A percentile compares a stretch with the other conserved stretches of the same genome.
These are phyloP conservation scores for Suillus paluster DNA, from an alignment of 768 basidiomycete species.

Conservation along the genomic window DNA sequence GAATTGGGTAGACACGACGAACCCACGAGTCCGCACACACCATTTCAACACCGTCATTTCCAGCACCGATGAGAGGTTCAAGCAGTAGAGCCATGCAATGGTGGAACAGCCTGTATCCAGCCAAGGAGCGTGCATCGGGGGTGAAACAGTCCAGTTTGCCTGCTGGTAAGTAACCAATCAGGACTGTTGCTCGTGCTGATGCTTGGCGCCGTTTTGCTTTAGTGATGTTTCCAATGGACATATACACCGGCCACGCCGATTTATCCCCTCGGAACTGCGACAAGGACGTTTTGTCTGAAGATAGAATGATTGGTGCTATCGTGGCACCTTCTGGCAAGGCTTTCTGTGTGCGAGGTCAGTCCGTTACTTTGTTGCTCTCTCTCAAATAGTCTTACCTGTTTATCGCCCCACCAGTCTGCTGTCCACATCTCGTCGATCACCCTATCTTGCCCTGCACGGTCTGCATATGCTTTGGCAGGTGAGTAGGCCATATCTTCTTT, in stretches of 20 bases:
- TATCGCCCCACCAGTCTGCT: constrained; percentile 27
- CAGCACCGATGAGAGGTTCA: constrained; percentile 18
- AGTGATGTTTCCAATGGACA: constrained; percentile 28
- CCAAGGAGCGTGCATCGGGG: constrained; percentile 6
- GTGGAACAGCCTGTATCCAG: constrained; percentile 26
- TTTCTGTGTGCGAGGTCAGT: not conserved
- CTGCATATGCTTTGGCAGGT: constrained; percentile 12
- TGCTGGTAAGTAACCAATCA: constrained; percentile 12
- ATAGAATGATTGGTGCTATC: constrained; percentile 19
- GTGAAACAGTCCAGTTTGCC: constrained; percentile 12
- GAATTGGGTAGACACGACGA: constrained; percentile 23
- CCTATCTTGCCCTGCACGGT: constrained; percentile 7
- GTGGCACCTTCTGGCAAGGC: constrained; percentile 16
- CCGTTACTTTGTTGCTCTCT: not conserved
- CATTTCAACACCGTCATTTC: constrained; percentile 22
- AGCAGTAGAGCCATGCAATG: constrained; percentile 21
- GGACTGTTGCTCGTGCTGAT: constrained; percentile 12
- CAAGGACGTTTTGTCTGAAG: constrained; percentile 50
- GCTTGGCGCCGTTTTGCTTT: constrained; percentile 18
- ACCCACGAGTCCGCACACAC: constrained; percentile 19
- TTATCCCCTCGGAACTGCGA: constrained; percentile 41
- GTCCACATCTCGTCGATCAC: constrained; percentile 26
- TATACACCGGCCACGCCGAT: constrained; percentile 31
- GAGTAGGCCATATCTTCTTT: constrained; percentile 9
- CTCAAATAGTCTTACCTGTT: constrained; percentile 17